A percentile compares a stretch with the other conserved stretches of the same genome.
Evolutionary conservation across 208 protist species (phyloP).

Genomic region (Novymonas esmeraldas): DNA sequence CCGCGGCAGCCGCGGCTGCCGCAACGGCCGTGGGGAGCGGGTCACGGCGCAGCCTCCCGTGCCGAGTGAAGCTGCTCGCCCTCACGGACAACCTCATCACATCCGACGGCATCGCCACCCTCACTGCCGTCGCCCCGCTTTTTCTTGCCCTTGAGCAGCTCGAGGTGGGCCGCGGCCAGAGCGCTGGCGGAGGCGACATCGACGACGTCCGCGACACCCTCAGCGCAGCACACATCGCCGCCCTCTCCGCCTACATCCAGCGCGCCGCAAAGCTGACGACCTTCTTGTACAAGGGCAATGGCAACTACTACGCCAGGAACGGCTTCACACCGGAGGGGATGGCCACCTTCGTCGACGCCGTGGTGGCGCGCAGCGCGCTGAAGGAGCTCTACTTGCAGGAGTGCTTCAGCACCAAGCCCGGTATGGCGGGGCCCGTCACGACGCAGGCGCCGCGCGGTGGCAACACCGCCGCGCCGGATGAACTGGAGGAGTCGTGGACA

Average conservation of each 20-base stretch:
- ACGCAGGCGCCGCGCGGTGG: slow-evolving; percentile 17
- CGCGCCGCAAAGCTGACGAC: slow-evolving; percentile 25
- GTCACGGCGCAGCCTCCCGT: slow-evolving; percentile 7
- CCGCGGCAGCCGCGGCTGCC: not conserved
- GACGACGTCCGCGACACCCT: slow-evolving; percentile 50
- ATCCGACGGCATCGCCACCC: slow-evolving; percentile 34
- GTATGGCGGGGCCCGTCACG: slow-evolving; percentile 11
- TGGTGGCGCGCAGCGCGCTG: slow-evolving; percentile 32
- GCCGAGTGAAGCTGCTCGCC: slow-evolving; percentile 37
- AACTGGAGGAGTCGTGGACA: slow-evolving; percentile 19
- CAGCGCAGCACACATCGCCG: slow-evolving; percentile 17
- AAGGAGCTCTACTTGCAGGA: slow-evolving; percentile 51
- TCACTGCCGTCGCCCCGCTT: slow-evolving; percentile 18
- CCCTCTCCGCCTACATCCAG: slow-evolving; percentile 34
- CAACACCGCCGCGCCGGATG: not conserved
- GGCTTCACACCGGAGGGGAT: slow-evolving; percentile 45
- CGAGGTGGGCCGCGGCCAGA: slow-evolving; percentile 47
- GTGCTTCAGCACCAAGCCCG: slow-evolving; percentile 52
- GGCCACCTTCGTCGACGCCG: slow-evolving; percentile 29
- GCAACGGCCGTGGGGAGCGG: slow-evolving; percentile 7
- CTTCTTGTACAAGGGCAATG: slow-evolving; percentile 54
- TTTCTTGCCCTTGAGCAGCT: slow-evolving; percentile 39
- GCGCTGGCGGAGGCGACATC: slow-evolving; percentile 22
- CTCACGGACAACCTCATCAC: slow-evolving; percentile 60
- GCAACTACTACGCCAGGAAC: slow-evolving; percentile 44